phyloP scores from a whole-genome alignment of 2,329 filamentous ascomycete genomes.

The Akanthomyces lecanii region DNA sequence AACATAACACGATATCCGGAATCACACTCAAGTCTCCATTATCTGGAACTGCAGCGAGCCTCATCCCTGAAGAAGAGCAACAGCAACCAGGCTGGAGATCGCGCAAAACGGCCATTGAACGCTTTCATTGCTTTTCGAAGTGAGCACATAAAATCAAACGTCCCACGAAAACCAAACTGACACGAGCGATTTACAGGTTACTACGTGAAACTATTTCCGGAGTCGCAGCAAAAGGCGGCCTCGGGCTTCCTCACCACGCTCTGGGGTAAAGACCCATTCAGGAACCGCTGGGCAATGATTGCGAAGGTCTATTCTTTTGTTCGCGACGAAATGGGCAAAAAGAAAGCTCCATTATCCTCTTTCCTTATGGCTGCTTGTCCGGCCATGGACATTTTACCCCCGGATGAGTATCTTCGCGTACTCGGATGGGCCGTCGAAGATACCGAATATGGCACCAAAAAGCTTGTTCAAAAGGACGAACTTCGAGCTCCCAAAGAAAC shows the following conservation, averaged over 20 bases:
- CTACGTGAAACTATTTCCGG: conserved; percentile 43
- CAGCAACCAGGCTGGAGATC: conserved; percentile 8
- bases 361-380: conserved; percentile 44
- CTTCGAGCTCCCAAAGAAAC: not conserved
- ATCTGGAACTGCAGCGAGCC: not conserved
- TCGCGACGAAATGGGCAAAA: conserved; percentile 45
- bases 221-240: conserved; percentile 47
- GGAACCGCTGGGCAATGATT: conserved; percentile 48
- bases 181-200: conserved; percentile 34
- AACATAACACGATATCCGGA: not conserved
- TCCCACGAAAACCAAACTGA: not conserved
- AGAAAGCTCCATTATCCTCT: conserved; percentile 40
- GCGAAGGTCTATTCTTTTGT: conserved; percentile 53
- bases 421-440: conserved; percentile 43
- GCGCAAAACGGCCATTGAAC: conserved; percentile 28
- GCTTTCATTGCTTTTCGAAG: conserved; percentile 33
- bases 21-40: not conserved
- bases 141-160: conserved; percentile 17
- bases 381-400: conserved; percentile 43
- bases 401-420: conserved; percentile 40
- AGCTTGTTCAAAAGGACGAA: conserved; percentile 20
- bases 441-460: conserved; percentile 25
- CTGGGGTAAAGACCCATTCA: conserved; percentile 47
- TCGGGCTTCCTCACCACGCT: conserved; percentile 45
- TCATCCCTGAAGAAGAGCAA: not conserved